Evolutionary conservation across 768 basidiomycete genomes (phyloP).

Genomic region (Serendipita sp.): DNA sequence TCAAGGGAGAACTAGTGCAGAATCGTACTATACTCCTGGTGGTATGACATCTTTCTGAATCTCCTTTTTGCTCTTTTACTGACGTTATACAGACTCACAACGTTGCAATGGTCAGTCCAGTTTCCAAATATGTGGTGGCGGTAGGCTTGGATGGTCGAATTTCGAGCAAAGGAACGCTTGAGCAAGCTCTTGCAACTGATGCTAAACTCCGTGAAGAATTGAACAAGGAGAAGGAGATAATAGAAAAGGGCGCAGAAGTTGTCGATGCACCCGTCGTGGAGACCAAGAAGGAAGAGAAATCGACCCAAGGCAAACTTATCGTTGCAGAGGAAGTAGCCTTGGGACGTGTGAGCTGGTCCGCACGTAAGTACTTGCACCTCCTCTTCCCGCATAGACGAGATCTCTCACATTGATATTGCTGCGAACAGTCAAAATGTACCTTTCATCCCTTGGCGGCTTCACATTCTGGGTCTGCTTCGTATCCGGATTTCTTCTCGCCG

Average conservation of each 20-base stretch:
- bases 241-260: constrained; percentile 17
- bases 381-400: constrained; percentile 17
- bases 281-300: constrained; percentile 9
- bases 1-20: constrained; percentile 29
- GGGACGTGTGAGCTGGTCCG: constrained; percentile 39
- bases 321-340: constrained; percentile 45
- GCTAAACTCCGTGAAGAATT: constrained; percentile 19
- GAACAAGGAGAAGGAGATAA: constrained; percentile 17
- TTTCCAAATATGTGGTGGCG: constrained; percentile 42
- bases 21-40: constrained; percentile 38
- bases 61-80: not conserved
- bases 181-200: constrained; percentile 29
- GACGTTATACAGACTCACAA: constrained; percentile 28
- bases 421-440: constrained; percentile 14
- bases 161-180: constrained; percentile 30
- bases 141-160: constrained; percentile 38
- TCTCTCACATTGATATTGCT: constrained; percentile 17
- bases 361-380: constrained; percentile 18
- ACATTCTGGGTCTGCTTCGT: constrained; percentile 19
- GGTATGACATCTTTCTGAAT: constrained; percentile 18
- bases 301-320: constrained; percentile 40
- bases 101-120: constrained; percentile 33
- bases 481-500: constrained; percentile 11
- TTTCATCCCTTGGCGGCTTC: constrained; percentile 6
- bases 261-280: constrained; percentile 14